phyloP scores from a whole-genome alignment of 1,284 basidiomycete genomes.

The Trichosporon ovoides region DNA sequence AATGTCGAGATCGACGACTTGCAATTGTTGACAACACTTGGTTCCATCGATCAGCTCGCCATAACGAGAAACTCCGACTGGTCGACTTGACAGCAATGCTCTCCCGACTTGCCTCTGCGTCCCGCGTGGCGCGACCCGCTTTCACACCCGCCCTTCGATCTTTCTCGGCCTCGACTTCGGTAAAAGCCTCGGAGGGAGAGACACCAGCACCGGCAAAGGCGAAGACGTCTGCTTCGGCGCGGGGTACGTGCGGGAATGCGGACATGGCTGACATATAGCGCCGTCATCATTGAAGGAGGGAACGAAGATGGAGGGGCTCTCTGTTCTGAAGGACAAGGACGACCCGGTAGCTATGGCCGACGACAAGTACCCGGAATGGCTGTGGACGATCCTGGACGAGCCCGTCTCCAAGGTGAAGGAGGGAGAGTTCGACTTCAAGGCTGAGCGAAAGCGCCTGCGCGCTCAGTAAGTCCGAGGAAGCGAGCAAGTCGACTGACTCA shows the following conservation, averaged over 20 bases:
- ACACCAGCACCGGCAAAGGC: not conserved
- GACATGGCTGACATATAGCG: constrained; percentile 17
- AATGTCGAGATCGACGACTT: not conserved
- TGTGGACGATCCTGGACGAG: constrained; percentile 66
- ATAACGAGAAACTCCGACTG: no score
- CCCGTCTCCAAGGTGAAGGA: constrained; percentile 18
- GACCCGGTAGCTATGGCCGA: constrained; percentile 75
- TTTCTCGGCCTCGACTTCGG: no score
- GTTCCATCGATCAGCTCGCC: no score
- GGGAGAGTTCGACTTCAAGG: constrained; percentile 33
- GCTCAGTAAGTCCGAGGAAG: constrained; percentile 32
- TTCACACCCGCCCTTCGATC: not conserved
- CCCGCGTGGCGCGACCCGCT: not conserved
- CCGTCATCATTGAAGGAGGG: constrained; percentile 58
- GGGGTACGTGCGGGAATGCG: constrained; percentile 21
- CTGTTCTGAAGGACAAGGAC: constrained; percentile 75
- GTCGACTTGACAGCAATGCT: not conserved
- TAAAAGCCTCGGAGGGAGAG: not conserved
- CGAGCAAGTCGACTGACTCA: not conserved
- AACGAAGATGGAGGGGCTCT: constrained; percentile 68
- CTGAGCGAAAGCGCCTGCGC: constrained; percentile 42
- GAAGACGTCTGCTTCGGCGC: constrained; percentile 42
- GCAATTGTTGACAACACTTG: not conserved
- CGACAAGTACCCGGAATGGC: constrained; percentile 80
- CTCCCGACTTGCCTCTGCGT: not conserved